A percentile compares a stretch with the other conserved stretches of the same genome.
Evolutionary conservation across 768 basidiomycete genomes (phyloP).

Genomic region (Psilocybe subaeruginosa): DNA sequence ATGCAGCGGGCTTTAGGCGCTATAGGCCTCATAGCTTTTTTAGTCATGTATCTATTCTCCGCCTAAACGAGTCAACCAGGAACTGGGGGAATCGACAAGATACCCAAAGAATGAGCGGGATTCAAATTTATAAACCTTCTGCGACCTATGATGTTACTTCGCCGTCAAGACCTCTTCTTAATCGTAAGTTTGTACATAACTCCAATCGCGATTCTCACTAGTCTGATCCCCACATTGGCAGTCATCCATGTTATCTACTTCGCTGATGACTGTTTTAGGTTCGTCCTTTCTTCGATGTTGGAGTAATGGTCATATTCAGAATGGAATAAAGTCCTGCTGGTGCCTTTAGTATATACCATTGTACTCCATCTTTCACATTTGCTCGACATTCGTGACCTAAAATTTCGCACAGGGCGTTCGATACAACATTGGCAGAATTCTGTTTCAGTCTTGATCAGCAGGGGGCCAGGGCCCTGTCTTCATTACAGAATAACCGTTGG

Average conservation of each 20-base stretch:
- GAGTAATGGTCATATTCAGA: not conserved
- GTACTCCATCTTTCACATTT: conserved; percentile 36
- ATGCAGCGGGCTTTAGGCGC: conserved; percentile 53
- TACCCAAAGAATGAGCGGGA: conserved; percentile 20
- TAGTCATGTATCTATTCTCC: conserved; percentile 46
- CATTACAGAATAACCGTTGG: not conserved
- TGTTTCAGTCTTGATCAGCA: conserved; percentile 62
- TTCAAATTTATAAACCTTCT: conserved; percentile 65
- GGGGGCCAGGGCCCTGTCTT: conserved; percentile 55
- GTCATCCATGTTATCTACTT: conserved; percentile 16
- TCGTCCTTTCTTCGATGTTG: not conserved
- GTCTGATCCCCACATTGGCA: not conserved
- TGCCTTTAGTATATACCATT: conserved; percentile 69
- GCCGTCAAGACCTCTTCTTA: conserved; percentile 60
- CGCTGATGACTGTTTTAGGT: conserved; percentile 19
- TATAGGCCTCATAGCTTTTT: conserved; percentile 40
- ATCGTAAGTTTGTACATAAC: conserved; percentile 40
- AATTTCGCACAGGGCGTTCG: conserved; percentile 46
- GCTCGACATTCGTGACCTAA: not conserved
- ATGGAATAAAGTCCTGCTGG: conserved; percentile 40
- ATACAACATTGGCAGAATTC: conserved; percentile 60
- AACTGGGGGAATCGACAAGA: conserved; percentile 54
- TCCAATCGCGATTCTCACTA: not conserved
- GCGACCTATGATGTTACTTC: conserved; percentile 47
- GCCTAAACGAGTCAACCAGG: conserved; percentile 73